Percentiles rank a stretch among this genome's conserved stretches.
Evolutionary conservation across 257 asterid species (phyloP).

Genomic region (Solanum medicagineum): DNA sequence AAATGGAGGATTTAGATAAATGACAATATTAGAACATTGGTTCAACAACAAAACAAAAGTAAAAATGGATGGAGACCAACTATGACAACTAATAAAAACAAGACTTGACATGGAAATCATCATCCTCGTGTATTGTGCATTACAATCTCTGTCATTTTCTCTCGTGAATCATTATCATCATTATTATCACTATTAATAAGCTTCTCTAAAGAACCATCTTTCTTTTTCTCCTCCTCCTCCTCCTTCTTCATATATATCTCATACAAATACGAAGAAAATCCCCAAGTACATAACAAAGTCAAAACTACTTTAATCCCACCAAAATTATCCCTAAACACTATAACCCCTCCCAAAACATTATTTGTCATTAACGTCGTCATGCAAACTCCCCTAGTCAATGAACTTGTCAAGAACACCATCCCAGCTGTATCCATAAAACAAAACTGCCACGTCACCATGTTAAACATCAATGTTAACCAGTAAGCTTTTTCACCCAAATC

Average conservation of each 20-base stretch:
- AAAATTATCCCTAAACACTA: no score
- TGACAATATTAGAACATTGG: not conserved
- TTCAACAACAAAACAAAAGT: not conserved
- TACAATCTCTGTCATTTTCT: slow-evolving; percentile 13
- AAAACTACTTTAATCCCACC: slow-evolving; percentile 24
- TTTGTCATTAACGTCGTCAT: slow-evolving; percentile 45
- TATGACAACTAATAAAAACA: not conserved
- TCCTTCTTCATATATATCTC: no score
- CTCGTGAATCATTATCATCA: not conserved
- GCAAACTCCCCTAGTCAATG: slow-evolving; percentile 66
- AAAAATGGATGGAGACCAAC: not conserved
- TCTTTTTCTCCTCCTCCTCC: not conserved
- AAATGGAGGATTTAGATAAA: not conserved
- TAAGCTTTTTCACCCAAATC: no score
- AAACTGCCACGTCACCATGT: slow-evolving; percentile 43
- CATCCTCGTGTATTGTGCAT: not conserved
- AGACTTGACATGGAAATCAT: not conserved
- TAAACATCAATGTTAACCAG: slow-evolving; percentile 31
- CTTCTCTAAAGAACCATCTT: not conserved
- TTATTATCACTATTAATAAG: not conserved
- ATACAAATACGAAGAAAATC: slow-evolving; percentile 51
- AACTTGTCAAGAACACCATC: slow-evolving; percentile 68
- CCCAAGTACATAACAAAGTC: slow-evolving; percentile 57
- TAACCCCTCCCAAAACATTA: no score
- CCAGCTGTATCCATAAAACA: slow-evolving; percentile 79